Evolutionary conservation across 352 stramenopile genomes (phyloP), one percentile per base, ranked within the genome.

Genomic region (Phytopythium mirpurense): DNA sequence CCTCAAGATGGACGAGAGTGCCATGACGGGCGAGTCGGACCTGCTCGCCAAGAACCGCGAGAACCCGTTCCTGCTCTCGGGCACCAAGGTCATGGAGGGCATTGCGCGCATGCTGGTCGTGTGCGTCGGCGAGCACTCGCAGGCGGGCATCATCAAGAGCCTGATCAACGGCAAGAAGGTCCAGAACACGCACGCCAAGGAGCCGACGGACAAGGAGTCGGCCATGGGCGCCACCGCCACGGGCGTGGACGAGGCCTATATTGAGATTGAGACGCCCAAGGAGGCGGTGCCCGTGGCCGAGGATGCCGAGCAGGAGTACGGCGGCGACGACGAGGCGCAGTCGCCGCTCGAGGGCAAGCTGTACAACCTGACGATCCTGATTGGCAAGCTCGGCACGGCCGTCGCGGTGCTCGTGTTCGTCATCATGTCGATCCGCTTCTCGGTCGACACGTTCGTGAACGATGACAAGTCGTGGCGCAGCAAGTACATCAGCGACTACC

Each of bases 21-120:
- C 83, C 19, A 74, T 98, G 56, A 98, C 91, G 19, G 92, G 91
- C 27, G 92, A 98, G 65, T 86, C 90, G 14, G 84, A 97, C 19
- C 64, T 97, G 24, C 63, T 98, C 41, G 53, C 60, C 19, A 98
- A 97, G 63, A 78, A 74, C 46, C 59, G 60, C 0, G 72, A 87
- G n/a, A 91, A 96, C 60, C 88, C 90, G 18, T 98, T 98, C 65
- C 62, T 98, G 15, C 76, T 98, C 19, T 98, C 88, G 1, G 95
- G 95, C 23, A 98, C 91, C 21, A 96, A 95, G 36, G 86, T 97
- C 24, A 97, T 96, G 68, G 86, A 96, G 45, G 96, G 96, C 7
- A 77, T 93, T 7, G 88, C 79, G 29, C 84, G 86, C 59, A 97
- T 98, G 80, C 67, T 99, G 32, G 92, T 97, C 9, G 73, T 96